Conservation (phyloP, 768 basidiomycete species). For the Tubosaeta brunneosetosa region DNA sequence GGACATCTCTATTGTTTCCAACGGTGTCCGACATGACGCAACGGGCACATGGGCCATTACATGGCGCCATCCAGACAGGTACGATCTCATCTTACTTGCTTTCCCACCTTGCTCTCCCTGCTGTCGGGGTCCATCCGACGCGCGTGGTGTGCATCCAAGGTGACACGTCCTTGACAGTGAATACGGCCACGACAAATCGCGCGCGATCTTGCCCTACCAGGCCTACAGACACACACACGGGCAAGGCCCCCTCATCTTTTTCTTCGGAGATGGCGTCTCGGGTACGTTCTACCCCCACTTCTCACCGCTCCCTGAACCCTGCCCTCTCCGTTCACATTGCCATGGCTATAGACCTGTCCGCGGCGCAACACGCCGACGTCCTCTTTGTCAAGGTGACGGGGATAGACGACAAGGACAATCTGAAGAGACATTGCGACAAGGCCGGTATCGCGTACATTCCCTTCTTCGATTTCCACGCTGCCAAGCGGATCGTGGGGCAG, state of each 20-base stretch:
- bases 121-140: neutral
- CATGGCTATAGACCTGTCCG: slow-evolving; percentile 67
- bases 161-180: slow-evolving; percentile 40
- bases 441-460: slow-evolving; percentile 76
- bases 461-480: slow-evolving; percentile 67
- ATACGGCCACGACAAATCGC: slow-evolving; percentile 95
- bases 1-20: slow-evolving; percentile 89
- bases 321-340: neutral
- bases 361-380: slow-evolving; percentile 86
- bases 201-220: slow-evolving; percentile 85
- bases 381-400: slow-evolving; percentile 88
- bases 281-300: slow-evolving; percentile 43
- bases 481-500: slow-evolving; percentile 53
- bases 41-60: slow-evolving; percentile 67
- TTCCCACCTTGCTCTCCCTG: neutral
- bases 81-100: slow-evolving; percentile 10
- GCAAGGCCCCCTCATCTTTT: slow-evolving; percentile 72
- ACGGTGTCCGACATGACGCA: slow-evolving; percentile 72
- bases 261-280: slow-evolving; percentile 97
- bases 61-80: slow-evolving; percentile 88
- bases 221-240: slow-evolving; percentile 34
- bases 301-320: neutral
- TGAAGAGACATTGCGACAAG: slow-evolving; percentile 75
- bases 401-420: slow-evolving; percentile 73
- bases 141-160: neutral